Evolutionary conservation across 208 protist genomes (phyloP).

Genomic region (Acanthamoeba healyi): DNA sequence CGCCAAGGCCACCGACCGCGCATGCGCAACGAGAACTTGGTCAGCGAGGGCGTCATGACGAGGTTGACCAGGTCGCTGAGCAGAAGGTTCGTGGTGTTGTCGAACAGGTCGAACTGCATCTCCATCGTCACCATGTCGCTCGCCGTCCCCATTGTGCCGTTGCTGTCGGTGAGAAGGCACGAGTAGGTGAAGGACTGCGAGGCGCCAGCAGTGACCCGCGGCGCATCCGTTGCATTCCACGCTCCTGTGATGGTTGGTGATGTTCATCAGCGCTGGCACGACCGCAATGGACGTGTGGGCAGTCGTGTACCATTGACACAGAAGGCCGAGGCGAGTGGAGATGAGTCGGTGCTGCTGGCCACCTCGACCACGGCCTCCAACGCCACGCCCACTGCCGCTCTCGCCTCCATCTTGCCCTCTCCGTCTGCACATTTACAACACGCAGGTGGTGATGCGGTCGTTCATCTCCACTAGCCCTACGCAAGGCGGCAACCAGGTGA

Average conservation of each 20-base stretch:
- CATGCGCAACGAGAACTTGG: slow-evolving; percentile 19
- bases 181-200: slow-evolving; percentile 39
- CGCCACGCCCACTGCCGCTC: background rate
- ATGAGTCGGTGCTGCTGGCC: background rate
- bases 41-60: background rate
- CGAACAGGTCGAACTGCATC: slow-evolving; percentile 38
- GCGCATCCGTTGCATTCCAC: background rate
- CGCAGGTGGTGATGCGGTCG: too few relatives aligned
- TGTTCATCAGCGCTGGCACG: background rate
- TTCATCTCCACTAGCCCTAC: too few relatives aligned
- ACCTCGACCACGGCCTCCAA: background rate
- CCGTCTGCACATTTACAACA: background rate
- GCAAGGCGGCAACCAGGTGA: background rate
- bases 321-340: background rate
- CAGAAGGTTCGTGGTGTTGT: background rate
- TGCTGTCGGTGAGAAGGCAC: background rate
- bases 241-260: background rate
- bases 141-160: background rate
- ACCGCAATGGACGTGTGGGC: background rate
- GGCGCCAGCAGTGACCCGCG: background rate
- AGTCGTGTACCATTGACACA: background rate
- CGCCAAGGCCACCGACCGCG: background rate
- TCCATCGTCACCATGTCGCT: background rate
- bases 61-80: background rate
- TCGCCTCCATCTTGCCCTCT: background rate